Evolutionary conservation across 345 rosid genomes (phyloP), one percentile per base, ranked within the genome.

Genomic region (Chamaenerion angustifolium): DNA sequence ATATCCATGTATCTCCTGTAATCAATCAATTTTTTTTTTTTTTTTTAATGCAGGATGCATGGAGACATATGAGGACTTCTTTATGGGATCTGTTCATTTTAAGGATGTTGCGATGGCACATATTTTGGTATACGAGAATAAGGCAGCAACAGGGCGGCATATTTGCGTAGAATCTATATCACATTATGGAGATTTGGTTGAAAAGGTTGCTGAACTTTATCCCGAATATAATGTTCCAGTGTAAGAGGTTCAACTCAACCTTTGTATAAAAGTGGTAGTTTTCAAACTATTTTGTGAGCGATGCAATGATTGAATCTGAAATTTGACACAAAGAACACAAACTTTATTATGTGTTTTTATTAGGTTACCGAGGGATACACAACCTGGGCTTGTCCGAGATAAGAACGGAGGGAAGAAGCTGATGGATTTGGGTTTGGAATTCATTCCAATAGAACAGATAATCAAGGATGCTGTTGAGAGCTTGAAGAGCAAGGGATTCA

Each of bases 91-190:
- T 6, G 87, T 78, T 40, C 98, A 92, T 75, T 87, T 87, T 60
- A 92, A 82, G 66, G 96, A 92, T 45, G 96, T 80, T 52, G 90
- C 98, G 16, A 53, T 71, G 63, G 96, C 95, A 6, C 96, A 92
- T 68, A 75, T 92, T 16, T 55, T 87, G 71, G 88, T 84, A 11
- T 92, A 84, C 9, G 98, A 92, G 73, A 84, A 84, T 55, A 65
- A 73, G 70, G 58, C 81, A 42, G 85, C 96, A 0, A 64, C 68
- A 43, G 96, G 98, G 61, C 78, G 98, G 59, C 95, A 92, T 69
- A n/a, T 84, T 65, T 84, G 95, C 54, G 82, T 84, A 12, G 96
- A 87, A 61, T 85, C 95, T 25, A 78, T 80, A 61, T 72, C 96
- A 60, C 96, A 84, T 66, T 92, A 82, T 56, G 95, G 96, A 16